These are phyloP conservation scores for Eustoma russellianum DNA, from an alignment of 257 asterid species.

Conservation along the genomic window DNA sequence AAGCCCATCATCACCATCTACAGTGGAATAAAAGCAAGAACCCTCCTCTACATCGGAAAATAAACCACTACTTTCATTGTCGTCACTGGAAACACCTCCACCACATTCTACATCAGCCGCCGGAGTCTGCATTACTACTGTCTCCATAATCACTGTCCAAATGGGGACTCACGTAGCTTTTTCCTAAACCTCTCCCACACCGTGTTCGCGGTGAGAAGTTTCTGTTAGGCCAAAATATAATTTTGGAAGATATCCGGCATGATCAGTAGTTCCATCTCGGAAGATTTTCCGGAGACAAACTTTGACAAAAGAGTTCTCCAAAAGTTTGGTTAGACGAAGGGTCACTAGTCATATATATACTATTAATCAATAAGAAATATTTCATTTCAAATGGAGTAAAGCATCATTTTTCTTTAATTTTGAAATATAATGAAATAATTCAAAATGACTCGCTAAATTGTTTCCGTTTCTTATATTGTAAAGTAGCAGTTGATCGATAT, in stretches of 20 bases:
- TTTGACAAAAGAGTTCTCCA: too few relatives aligned
- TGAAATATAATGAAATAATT: neutral
- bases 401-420: neutral
- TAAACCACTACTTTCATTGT: constrained; percentile 41
- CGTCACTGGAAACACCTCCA: constrained; percentile 15
- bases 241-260: too few relatives aligned
- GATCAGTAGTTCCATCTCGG: neutral
- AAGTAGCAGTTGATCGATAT: too few relatives aligned
- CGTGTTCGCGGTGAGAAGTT: too few relatives aligned
- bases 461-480: too few relatives aligned
- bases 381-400: too few relatives aligned
- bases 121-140: constrained; percentile 30
- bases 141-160: constrained; percentile 31
- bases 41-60: constrained; percentile 77
- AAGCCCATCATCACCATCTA: constrained; percentile 64
- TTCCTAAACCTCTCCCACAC: too few relatives aligned
- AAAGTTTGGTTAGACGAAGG: too few relatives aligned
- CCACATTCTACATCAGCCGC: constrained; percentile 70
- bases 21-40: constrained; percentile 65
- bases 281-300: neutral
- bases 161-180: constrained; percentile 8
- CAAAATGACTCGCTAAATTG: too few relatives aligned
- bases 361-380: too few relatives aligned
- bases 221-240: constrained; percentile 5
- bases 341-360: too few relatives aligned